phyloP scores from a whole-genome alignment of 441 rosid species.

The Syzygium syzygioides region DNA sequence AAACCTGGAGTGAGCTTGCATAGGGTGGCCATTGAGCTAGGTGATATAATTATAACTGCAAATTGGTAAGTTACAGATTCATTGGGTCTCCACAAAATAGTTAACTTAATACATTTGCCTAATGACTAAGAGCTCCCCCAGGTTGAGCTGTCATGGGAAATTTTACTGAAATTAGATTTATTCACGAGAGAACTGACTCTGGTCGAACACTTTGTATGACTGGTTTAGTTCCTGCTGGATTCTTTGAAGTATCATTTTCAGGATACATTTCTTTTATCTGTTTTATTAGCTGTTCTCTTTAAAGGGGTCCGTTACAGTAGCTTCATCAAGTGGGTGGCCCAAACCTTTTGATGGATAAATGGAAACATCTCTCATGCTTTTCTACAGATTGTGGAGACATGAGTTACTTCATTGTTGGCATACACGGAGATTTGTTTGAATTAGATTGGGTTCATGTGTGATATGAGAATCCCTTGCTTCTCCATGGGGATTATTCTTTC shows the following conservation, averaged over 20 bases:
- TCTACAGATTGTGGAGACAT: neutral
- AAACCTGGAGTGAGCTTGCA: neutral
- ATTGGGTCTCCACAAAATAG: neutral
- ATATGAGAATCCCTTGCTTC: neutral
- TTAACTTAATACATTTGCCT: neutral
- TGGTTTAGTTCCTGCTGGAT: neutral
- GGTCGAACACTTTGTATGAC: neutral
- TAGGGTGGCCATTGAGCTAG: neutral
- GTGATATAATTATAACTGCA: neutral
- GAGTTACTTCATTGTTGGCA: neutral
- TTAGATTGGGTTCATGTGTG: neutral
- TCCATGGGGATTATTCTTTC: neutral
- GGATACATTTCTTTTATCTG: neutral
- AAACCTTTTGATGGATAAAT: neutral
- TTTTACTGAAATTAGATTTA: neutral
- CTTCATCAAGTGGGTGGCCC: neutral
- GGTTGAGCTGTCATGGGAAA: neutral
- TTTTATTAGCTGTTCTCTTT: neutral
- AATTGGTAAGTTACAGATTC: neutral
- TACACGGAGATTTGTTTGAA: neutral
- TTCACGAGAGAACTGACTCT: neutral
- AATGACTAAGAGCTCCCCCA: neutral
- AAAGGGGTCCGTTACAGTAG: neutral
- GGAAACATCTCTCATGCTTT: neutral
- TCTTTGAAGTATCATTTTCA: neutral